Conservation (phyloP, 352 stramenopile species). For the Aphanomyces astaci region DNA sequence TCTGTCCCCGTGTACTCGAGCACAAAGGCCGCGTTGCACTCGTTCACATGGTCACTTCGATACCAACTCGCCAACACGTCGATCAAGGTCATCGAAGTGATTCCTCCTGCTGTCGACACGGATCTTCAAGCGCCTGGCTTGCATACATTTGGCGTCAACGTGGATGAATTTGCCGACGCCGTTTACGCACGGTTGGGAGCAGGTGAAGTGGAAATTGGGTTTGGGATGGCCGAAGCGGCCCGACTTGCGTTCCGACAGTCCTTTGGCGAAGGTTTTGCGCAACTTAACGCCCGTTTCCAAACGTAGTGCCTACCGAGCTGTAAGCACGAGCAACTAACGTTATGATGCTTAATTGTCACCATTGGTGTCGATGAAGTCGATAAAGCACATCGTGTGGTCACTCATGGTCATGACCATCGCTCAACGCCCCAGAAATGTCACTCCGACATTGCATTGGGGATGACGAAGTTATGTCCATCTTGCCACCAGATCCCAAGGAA, state of each 20-base stretch:
- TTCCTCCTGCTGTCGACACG: constrained; percentile 22
- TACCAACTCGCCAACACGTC: constrained; percentile 13
- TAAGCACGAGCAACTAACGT: no score
- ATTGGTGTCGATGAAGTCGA: no score
- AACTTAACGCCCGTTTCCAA: constrained; percentile 10
- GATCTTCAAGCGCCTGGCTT: constrained; percentile 16
- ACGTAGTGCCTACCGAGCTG: no score
- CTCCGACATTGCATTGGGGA: no score
- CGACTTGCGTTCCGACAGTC: not conserved
- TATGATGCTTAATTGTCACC: no score
- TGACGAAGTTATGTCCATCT: no score
- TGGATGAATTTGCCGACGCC: constrained; percentile 21
- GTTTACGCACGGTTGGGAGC: not conserved
- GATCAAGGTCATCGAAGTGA: constrained; percentile 21
- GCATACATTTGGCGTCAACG: constrained; percentile 16
- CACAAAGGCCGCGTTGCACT: constrained; percentile 24
- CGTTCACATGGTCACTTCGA: constrained; percentile 22
- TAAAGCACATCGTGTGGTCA: no score
- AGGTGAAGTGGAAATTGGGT: constrained; percentile 17
- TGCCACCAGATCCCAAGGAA: no score
- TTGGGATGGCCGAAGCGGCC: not conserved
- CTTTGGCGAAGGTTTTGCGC: not conserved
- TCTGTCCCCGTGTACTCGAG: constrained; percentile 12
- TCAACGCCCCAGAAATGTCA: no score
- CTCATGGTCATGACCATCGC: no score